Conservation (phyloP, 345 rosid species). For the Corchorus olitorius region DNA sequence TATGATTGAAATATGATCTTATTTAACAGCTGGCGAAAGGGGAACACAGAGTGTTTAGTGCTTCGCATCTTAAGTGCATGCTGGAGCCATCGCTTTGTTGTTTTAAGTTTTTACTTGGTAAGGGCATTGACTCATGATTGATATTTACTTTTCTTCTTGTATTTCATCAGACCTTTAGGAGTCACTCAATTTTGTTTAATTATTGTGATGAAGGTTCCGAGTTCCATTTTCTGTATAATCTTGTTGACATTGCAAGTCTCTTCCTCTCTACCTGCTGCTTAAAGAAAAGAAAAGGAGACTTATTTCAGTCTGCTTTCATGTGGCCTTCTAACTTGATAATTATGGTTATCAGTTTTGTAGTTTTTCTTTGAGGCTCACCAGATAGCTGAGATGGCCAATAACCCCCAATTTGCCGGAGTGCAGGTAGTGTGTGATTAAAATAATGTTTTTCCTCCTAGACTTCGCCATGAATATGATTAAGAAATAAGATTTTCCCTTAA, state of each 20-base stretch:
- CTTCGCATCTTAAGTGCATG: slow-evolving; percentile 8
- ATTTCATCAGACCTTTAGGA: slow-evolving; percentile 1
- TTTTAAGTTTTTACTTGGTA: slow-evolving; percentile 16
- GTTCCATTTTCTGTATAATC: background rate
- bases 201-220: background rate
- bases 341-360: slow-evolving; percentile 33
- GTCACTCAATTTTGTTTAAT: background rate
- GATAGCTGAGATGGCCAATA: slow-evolving; percentile 65
- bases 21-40: slow-evolving; percentile 6
- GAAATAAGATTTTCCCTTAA: background rate
- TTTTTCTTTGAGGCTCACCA: slow-evolving; percentile 26
- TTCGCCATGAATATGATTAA: slow-evolving; percentile 7
- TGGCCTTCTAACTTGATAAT: slow-evolving; percentile 13
- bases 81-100: background rate
- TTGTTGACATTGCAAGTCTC: slow-evolving; percentile 1
- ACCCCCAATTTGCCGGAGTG: slow-evolving; percentile 64
- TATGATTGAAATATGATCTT: slow-evolving; percentile 7
- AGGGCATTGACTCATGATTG: slow-evolving; percentile 3
- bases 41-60: background rate
- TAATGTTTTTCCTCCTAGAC: background rate
- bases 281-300: background rate
- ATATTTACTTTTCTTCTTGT: slow-evolving; percentile 12
- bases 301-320: slow-evolving; percentile 5
- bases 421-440: slow-evolving; percentile 49
- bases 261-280: background rate